Evolutionary conservation across 163 green algal genomes (phyloP).

Genomic region (Coccomyxa subellipsoidea): DNA sequence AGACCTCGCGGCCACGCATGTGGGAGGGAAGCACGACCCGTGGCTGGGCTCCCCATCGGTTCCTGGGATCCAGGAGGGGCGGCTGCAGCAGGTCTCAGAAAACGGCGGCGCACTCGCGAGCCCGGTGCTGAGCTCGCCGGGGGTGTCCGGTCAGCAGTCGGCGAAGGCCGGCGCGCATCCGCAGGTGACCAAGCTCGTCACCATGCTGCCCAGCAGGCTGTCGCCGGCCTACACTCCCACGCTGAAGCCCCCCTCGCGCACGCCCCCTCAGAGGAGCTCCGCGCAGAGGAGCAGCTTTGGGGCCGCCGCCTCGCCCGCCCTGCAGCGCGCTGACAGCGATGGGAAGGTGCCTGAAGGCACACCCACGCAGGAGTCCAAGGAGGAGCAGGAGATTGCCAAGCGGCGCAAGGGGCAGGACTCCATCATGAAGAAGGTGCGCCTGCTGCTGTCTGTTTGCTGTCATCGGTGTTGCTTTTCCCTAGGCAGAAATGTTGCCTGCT

Average conservation of each 20-base stretch:
- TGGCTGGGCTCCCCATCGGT: neutral
- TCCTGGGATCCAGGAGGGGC: too few species aligned
- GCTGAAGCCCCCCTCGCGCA: neutral
- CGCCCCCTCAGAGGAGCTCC: neutral
- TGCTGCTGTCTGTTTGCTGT: slow-evolving; percentile 12
- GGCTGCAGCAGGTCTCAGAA: neutral
- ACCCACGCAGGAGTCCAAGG: slow-evolving; percentile 5
- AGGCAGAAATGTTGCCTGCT: too few species aligned
- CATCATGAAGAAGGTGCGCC: slow-evolving; percentile 8
- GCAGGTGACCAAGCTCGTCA: neutral
- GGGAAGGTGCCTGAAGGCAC: neutral
- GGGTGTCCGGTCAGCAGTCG: neutral
- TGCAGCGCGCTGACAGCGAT: neutral
- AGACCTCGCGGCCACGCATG: neutral
- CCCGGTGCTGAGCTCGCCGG: neutral
- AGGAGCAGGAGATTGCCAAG: slow-evolving; percentile 4
- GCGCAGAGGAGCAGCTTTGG: neutral
- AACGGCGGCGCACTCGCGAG: neutral
- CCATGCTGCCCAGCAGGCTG: neutral
- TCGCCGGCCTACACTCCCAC: neutral
- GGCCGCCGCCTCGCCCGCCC: too few species aligned
- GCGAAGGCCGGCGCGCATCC: neutral
- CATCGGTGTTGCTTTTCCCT: too few species aligned
- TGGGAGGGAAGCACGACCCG: neutral
- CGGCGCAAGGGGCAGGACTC: neutral